Evolutionary conservation across 140 eudicot genomes (phyloP), one percentile per base, ranked within the genome.

Genomic region (Stevia rebaudiana): DNA sequence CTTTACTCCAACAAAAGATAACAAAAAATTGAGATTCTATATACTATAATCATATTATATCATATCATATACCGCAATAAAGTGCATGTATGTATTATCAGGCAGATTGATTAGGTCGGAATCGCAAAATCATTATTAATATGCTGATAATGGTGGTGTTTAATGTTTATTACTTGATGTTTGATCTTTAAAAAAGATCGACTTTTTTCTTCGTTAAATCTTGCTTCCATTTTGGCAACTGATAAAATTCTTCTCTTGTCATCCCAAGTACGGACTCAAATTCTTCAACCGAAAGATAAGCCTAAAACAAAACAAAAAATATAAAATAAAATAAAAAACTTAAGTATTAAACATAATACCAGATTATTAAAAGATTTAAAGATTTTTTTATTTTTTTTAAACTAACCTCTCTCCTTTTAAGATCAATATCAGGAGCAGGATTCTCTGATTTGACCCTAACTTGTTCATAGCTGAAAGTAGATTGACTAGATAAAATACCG

Each of bases 141-240:
- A 60, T 48, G 57, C 36, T 13, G 58, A 39, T 67, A 67, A 30
- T 12, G 59, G 74, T 37, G 40, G 74, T 58, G 46, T 63, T 63
- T 49, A 13, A 36, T 40, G 67, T 67, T 74, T 75, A 75, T 68
- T 75, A 58, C 63, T 59, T 77, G 62, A 71, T 77, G 40, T 69
- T 55, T 35, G 25, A 8, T 63, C 57, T 41, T 71, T 85, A 92
- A 55, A 92, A 92, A 74, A 92, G 98, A 70, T 85, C 98, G 15
- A 71, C 83, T 69, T 92, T 92, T 80, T 70, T 85, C 83, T 92
- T 92, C 68, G 55, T 86, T 80, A 77, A 56, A 76, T 88, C 96
- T 74, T 92, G 98, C 88, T 92, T 92, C 98, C 98, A 92, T 72
- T 86, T 92, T 2, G 98, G 98, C 61, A 88, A 61, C 69, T 88